phyloP scores from a whole-genome alignment of 768 basidiomycete species.

The Multifurca ochricompacta region DNA sequence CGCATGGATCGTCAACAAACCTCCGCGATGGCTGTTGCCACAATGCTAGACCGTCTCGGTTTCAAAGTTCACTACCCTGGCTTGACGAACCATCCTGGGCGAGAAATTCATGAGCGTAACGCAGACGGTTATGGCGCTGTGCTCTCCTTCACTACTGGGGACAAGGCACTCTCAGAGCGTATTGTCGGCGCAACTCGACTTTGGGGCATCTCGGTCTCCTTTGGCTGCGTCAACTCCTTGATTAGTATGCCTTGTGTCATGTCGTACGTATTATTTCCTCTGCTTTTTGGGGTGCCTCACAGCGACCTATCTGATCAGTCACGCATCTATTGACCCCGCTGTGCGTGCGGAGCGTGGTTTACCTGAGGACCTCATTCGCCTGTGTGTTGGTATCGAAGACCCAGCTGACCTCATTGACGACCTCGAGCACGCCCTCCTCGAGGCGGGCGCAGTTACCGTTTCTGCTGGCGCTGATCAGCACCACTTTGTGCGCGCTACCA shows the following conservation, averaged over 20 bases:
- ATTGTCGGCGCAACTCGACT: constrained; percentile 88
- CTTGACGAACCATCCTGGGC: constrained; percentile 69
- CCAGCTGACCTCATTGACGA: constrained; percentile 89
- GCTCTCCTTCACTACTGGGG: constrained; percentile 88
- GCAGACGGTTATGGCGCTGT: constrained; percentile 92
- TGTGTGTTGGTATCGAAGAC: constrained; percentile 98
- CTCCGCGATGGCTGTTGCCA: constrained; percentile 74
- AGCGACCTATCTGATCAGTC: constrained; percentile 39
- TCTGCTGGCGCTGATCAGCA: constrained; percentile 40
- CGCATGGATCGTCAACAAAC: constrained; percentile 93
- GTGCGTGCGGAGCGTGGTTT: constrained; percentile 93
- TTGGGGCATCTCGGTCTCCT: constrained; percentile 98
- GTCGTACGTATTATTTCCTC: constrained; percentile 64
- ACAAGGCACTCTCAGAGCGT: constrained; percentile 82
- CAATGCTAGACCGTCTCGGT: constrained; percentile 76
- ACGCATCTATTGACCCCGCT: constrained; percentile 95
- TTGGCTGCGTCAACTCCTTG: constrained; percentile 95
- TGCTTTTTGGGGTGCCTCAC: constrained; percentile 4
- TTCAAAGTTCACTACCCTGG: constrained; percentile 94
- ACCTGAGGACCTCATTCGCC: constrained; percentile 96
- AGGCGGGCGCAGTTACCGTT: constrained; percentile 78
- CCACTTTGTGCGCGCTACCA: constrained; percentile 42
- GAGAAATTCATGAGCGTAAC: constrained; percentile 84
- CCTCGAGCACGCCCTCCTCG: constrained; percentile 84
- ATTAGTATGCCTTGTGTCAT: constrained; percentile 99